Evolutionary conservation across 2,329 filamentous ascomycete genomes (phyloP).

Genomic region (Bisporella sp.): DNA sequence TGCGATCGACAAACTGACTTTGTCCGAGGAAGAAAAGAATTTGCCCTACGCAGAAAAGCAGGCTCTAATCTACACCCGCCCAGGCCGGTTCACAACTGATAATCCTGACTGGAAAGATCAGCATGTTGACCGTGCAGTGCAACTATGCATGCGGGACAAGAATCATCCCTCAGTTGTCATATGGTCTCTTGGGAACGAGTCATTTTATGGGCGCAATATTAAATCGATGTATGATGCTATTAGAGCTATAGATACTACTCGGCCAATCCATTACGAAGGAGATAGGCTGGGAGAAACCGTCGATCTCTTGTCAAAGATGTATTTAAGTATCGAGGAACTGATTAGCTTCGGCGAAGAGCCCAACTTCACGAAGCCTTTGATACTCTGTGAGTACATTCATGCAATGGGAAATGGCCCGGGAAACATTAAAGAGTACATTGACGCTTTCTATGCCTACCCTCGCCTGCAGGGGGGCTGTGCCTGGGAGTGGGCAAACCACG

Average conservation of each 20-base stretch:
- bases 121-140: constrained; percentile 49
- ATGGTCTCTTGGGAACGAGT: constrained; percentile 53
- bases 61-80: constrained; percentile 20
- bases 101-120: constrained; percentile 42
- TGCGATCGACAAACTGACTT: constrained; percentile 23
- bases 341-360: constrained; percentile 18
- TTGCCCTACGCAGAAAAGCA: not conserved
- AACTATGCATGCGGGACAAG: constrained; percentile 47
- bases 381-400: constrained; percentile 49
- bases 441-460: constrained; percentile 39
- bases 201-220: constrained; percentile 49
- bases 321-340: constrained; percentile 39
- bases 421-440: constrained; percentile 58
- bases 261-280: constrained; percentile 50
- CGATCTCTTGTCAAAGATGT: constrained; percentile 52
- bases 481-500: constrained; percentile 34
- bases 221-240: constrained; percentile 48
- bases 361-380: constrained; percentile 41
- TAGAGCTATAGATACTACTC: constrained; percentile 39
- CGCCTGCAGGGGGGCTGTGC: constrained; percentile 30
- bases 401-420: constrained; percentile 72
- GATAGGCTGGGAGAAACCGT: constrained; percentile 42
- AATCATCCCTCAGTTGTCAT: constrained; percentile 49
- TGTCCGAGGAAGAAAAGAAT: not conserved
- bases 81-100: constrained; percentile 43